Percentiles rank a stretch among this genome's conserved stretches.
Conservation (phyloP, 108 stramenopile genomes). For the Nannochloropsis oceanica region DNA sequence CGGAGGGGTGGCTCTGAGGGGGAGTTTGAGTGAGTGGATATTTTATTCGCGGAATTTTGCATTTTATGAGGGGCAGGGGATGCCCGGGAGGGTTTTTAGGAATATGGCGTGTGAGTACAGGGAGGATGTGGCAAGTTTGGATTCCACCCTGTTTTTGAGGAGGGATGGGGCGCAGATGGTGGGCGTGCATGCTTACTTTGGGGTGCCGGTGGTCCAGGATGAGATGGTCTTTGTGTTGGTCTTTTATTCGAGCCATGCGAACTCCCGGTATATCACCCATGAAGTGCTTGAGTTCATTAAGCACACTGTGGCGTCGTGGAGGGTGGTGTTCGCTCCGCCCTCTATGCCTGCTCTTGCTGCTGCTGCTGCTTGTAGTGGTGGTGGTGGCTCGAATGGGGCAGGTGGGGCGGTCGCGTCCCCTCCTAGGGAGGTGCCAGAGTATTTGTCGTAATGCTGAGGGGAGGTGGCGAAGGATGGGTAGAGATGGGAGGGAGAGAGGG, state of each 20-base stretch:
- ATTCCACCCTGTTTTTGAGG: background rate
- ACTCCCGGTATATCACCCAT: background rate
- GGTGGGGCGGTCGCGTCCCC: too few relatives aligned
- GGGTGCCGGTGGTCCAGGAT: background rate
- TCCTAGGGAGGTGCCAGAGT: too few relatives aligned
- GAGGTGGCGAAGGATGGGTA: too few relatives aligned
- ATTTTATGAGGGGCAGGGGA: background rate
- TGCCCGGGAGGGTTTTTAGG: background rate
- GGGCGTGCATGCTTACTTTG: background rate
- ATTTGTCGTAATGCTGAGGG: too few relatives aligned
- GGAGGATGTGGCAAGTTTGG: background rate
- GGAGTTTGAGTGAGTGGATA: background rate
- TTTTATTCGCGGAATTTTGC: background rate
- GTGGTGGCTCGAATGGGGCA: too few relatives aligned
- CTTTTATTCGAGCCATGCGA: background rate
- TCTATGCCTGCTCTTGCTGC: too few relatives aligned
- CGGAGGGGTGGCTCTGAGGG: background rate
- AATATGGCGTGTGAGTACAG: background rate
- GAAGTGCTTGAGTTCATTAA: background rate
- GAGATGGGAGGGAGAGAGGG: too few relatives aligned
- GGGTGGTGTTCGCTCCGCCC: background rate
- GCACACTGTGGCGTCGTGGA: background rate
- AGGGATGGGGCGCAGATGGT: background rate
- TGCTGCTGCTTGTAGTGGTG: too few relatives aligned
- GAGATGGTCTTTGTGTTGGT: background rate